phyloP scores from a whole-genome alignment of 306 rosid genomes.

The Cyclanthera cordifolia region DNA sequence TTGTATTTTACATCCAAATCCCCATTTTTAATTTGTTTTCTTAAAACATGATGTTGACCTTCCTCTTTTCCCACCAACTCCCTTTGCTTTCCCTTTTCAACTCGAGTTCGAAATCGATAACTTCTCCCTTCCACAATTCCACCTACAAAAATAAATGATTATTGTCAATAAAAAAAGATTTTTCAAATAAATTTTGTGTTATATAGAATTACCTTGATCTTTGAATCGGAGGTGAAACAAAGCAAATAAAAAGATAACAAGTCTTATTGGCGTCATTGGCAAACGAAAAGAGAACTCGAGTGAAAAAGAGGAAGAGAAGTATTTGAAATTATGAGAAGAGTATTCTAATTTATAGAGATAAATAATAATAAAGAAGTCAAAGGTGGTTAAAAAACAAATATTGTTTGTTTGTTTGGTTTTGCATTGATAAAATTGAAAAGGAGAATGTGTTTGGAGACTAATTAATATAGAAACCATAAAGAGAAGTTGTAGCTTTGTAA shows the following conservation, averaged over 20 bases:
- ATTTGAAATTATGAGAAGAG: not conserved
- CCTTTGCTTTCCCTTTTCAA: not conserved
- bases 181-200: not conserved
- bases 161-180: not conserved
- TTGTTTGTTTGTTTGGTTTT: not conserved
- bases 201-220: not conserved
- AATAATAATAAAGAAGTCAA: not conserved
- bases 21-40: too few species aligned
- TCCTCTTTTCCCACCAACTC: not conserved
- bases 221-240: not conserved
- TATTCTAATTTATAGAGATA: not conserved
- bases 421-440: not conserved
- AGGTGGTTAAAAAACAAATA: not conserved
- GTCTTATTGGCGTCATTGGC: not conserved
- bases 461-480: not conserved
- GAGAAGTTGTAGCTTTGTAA: not conserved
- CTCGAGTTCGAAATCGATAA: not conserved
- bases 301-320: not conserved
- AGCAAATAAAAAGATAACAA: not conserved
- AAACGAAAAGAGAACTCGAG: not conserved
- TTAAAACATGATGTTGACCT: not conserved
- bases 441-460: slow-evolving; percentile 1
- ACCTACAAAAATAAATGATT: not conserved
- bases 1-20: not conserved
- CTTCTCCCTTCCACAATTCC: not conserved